phyloP scores from a whole-genome alignment of 192 early-diverging fungal genomes.

The Phlyctochytrium bullatum region DNA sequence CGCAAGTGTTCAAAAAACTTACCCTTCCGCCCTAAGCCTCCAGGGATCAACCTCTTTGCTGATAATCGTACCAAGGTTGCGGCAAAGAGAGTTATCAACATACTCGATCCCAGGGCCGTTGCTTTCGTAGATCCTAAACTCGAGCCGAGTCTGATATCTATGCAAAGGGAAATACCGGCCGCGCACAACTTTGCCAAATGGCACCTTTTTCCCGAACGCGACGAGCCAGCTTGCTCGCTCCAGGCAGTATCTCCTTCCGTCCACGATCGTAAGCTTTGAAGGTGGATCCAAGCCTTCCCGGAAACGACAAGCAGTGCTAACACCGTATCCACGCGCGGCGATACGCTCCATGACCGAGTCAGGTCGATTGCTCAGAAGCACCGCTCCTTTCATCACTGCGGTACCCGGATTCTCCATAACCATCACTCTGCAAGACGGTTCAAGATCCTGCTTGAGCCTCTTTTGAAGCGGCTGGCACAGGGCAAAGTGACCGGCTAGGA shows the following conservation, averaged over 20 bases:
- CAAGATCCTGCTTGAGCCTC: no score
- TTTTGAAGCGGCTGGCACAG: no score
- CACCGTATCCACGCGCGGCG: neutral
- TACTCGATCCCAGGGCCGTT: slow-evolving; percentile 6
- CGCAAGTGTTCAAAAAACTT: neutral
- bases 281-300: neutral
- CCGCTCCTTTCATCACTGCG: neutral
- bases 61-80: neutral
- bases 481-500: no score
- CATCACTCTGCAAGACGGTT: no score
- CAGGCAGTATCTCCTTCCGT: neutral
- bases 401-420: no score
- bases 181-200: slow-evolving; percentile 3
- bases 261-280: neutral
- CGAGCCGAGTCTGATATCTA: neutral
- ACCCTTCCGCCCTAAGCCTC: neutral
- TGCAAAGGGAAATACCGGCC: neutral
- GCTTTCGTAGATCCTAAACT: slow-evolving; percentile 7
- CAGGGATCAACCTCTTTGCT: neutral
- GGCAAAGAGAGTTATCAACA: neutral
- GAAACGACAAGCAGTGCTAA: neutral
- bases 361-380: neutral
- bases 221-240: neutral
- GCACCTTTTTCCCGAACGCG: neutral
- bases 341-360: neutral